Evolutionary conservation across 306 rosid species (phyloP).

Genomic region (Dryas alaskensis): DNA sequence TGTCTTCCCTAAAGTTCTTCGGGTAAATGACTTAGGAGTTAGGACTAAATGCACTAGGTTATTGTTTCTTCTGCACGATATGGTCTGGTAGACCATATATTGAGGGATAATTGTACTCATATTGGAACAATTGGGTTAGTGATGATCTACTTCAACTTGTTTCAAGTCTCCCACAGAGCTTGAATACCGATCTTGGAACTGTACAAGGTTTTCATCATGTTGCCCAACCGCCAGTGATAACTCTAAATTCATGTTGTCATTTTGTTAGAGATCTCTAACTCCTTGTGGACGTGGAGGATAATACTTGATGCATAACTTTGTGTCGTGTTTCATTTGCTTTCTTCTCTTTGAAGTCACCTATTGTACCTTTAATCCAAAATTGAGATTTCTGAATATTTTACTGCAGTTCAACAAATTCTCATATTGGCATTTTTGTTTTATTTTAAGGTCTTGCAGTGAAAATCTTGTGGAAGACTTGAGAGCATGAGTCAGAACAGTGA

Average conservation of each 20-base stretch:
- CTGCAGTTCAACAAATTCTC: not conserved
- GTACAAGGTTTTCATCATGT: too few species aligned
- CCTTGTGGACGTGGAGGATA: not conserved
- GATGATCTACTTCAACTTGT: too few species aligned
- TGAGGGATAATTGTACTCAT: too few species aligned
- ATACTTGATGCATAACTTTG: not conserved
- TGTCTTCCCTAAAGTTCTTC: not conserved
- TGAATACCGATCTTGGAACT: too few species aligned
- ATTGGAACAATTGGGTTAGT: too few species aligned
- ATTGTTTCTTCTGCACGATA: too few species aligned
- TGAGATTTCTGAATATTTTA: not conserved
- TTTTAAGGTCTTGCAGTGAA: not conserved
- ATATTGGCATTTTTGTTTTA: not conserved
- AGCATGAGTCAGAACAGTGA: constrained; percentile 24
- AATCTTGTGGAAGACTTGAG: not conserved
- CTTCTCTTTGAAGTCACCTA: too few species aligned
- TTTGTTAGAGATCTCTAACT: too few species aligned
- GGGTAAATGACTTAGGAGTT: not conserved
- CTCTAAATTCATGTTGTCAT: too few species aligned
- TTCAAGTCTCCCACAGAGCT: too few species aligned
- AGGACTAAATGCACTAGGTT: not conserved
- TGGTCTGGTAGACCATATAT: too few species aligned
- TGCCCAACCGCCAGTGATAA: too few species aligned
- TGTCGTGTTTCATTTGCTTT: not conserved
- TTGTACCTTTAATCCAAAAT: not conserved